Base-by-base conservation (phyloP, 2,329 filamentous ascomycete genomes). In the Sporothrix brasiliensis region DNA sequence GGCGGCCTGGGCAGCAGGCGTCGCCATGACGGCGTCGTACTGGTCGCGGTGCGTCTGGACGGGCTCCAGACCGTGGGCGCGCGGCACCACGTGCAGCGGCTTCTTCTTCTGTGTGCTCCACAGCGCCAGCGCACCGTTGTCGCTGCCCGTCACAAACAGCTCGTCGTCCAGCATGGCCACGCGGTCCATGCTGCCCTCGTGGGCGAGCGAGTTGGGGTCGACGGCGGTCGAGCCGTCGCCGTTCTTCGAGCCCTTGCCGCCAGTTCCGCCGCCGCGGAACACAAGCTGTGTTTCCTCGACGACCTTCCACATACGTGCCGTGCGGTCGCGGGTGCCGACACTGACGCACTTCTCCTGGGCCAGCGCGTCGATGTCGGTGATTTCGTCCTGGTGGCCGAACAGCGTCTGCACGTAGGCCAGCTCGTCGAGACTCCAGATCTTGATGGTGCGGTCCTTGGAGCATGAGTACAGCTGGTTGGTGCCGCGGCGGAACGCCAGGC, bases 41-140 rank as follows among this genome's bases (percentile, higher is more conserved):
- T 44, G 6, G 75, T 92, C 85, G 24, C 90, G 85, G 0, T 91
- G 86, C 2, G 85, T 83, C 67, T 94, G 81, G 2, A 90, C 83
- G 3, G 89, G 87, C 72, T 97, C 93, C 67, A 96, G 82, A 44
- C 95, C 95, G 79, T 99, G 95, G 4, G 94, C 93, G 41, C 92
- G 84, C 2, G 90, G 86, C 58, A 95, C 82, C 3, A 92, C 91
- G 80, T 90, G 91, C 11, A 99, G 84, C 0, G 95, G 91, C 80
- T 98, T 98, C 86, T 99, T 99, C 83, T 97, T 97, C 78, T 94
- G 87, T 27, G 93, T 85, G 72, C 89, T 93, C 94, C 94, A 98
- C 14, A 98, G 86, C 0, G 89, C 90, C 67, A 99, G 84, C 6
- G 90, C 87, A 68, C 95, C 95, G 75, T 95, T 97, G 81, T 99